Conservation (phyloP, 148 eudicot genomes). For the Silene latifolia region DNA sequence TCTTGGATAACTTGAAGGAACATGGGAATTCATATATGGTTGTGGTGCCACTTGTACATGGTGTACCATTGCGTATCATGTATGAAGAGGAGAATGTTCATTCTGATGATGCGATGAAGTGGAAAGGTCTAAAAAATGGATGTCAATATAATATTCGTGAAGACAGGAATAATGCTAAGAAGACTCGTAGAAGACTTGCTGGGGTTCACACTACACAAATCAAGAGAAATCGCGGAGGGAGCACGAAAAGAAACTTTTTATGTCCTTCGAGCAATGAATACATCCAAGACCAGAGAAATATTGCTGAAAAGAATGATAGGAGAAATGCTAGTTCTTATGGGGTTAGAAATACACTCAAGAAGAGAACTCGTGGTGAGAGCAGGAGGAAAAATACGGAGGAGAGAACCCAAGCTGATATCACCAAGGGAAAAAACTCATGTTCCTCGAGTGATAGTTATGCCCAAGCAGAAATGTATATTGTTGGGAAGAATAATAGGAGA, state of each 20-base stretch:
- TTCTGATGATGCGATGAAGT: neutral
- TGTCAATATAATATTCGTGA: too few species aligned
- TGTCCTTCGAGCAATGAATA: neutral
- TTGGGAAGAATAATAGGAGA: neutral
- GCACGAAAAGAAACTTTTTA: neutral
- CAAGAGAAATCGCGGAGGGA: neutral
- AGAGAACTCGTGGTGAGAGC: neutral
- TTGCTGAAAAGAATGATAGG: neutral
- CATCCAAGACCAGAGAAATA: neutral
- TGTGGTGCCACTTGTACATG: constrained; percentile 14
- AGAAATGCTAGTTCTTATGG: neutral
- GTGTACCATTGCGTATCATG: constrained; percentile 19
- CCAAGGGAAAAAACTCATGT: neutral
- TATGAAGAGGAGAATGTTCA: constrained; percentile 29
- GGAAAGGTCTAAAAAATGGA: too few species aligned
- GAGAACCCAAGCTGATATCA: neutral
- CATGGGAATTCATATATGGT: constrained; percentile 32
- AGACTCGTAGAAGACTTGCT: neutral
- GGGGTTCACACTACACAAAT: too few species aligned
- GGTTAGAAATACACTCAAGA: neutral
- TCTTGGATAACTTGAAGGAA: constrained; percentile 27
- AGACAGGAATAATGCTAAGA: too few species aligned
- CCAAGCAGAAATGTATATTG: neutral
- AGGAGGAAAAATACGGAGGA: neutral
- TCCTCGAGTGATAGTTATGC: neutral